A percentile compares a stretch with the other conserved stretches of the same genome.
phyloP scores from a whole-genome alignment of 768 basidiomycete genomes.

The Clitopilus hobsonii region DNA sequence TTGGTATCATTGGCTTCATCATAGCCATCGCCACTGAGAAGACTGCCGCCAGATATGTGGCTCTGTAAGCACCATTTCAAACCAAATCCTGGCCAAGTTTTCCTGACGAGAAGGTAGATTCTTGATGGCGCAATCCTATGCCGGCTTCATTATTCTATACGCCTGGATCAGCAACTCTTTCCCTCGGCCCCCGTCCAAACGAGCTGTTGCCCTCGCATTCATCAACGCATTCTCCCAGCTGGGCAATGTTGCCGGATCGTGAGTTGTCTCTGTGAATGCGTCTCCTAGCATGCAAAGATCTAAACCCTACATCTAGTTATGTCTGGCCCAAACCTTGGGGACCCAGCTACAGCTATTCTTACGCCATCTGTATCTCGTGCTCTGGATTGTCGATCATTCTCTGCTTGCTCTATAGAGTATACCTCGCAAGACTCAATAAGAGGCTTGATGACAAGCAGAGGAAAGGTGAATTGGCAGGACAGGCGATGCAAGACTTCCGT shows the following conservation, averaged over 20 bases:
- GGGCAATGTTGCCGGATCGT: slow-evolving; percentile 84
- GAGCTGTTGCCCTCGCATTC: slow-evolving; percentile 81
- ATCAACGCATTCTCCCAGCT: slow-evolving; percentile 80
- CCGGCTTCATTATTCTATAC: slow-evolving; percentile 64
- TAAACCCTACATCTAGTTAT: slow-evolving; percentile 34
- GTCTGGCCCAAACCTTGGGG: slow-evolving; percentile 69
- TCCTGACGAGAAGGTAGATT: slow-evolving; percentile 41
- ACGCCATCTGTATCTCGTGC: slow-evolving; percentile 65
- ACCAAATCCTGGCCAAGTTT: not conserved
- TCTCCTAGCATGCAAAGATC: not conserved
- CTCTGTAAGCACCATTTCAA: slow-evolving; percentile 38
- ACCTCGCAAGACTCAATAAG: slow-evolving; percentile 37
- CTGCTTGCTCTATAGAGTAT: slow-evolving; percentile 42
- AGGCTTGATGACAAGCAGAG: slow-evolving; percentile 22
- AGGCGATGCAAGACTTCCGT: slow-evolving; percentile 33
- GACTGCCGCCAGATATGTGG: slow-evolving; percentile 56
- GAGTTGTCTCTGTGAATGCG: slow-evolving; percentile 23
- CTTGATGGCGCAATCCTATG: slow-evolving; percentile 71
- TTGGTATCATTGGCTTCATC: slow-evolving; percentile 67
- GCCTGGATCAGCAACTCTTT: slow-evolving; percentile 51
- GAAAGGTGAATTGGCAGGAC: slow-evolving; percentile 28
- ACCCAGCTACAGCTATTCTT: slow-evolving; percentile 65
- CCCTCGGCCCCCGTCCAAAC: slow-evolving; percentile 71
- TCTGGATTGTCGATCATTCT: slow-evolving; percentile 46
- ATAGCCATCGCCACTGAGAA: slow-evolving; percentile 64